Base-by-base conservation (phyloP, 148 eudicot genomes). In the Camellia lanceoleosa region DNA sequence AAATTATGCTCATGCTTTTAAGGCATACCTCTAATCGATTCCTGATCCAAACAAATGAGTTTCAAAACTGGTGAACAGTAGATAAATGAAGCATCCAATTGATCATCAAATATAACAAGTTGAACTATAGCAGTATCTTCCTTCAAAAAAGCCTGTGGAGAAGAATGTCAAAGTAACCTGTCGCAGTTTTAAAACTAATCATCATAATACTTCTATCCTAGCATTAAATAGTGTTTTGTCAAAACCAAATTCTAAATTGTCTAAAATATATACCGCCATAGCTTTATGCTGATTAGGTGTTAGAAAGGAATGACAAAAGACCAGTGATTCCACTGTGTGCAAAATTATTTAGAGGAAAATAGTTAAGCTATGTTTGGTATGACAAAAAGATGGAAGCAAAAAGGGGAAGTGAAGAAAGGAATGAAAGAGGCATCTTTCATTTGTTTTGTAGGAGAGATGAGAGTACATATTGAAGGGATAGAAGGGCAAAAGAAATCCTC, bases 11-110 rank as follows among this genome's bases (percentile, higher is more conserved):
- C 84, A 91, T 85, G 93, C 92, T 88, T 93, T 87, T 84, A 88
- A 88, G 90, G 98, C 97, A 95, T 93, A 95, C 98, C 97, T 95
- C 98, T 91, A 91, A 89, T 86, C 68, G 88, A 87, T 81, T 90
- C 95, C 91, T 92, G 97, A 91, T 93, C 97, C 98, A 95, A 93
- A 93, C 83, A 92, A 90, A 87, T 85, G 84, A 88, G 87, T 87
- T 49, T 90, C 93, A 93, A 92, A 93, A 90, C 91, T 89, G 93
- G 88, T 84, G 90, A 90, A 95, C 87, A 92, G 95, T 95, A 91
- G 93, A 89, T 89, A 88, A 92, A 95, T 81, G 91, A 90, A 86
- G 92, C 92, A 90, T 89, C 95, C 91, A 93, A 93, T 87, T 89
- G 91, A 90, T 89, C 91, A 89, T 93, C 94, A 93, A 87, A 87